A percentile compares a stretch with the other conserved stretches of the same genome.
Conservation (phyloP, 768 basidiomycete genomes). For the Leccinum disarticulatum region DNA sequence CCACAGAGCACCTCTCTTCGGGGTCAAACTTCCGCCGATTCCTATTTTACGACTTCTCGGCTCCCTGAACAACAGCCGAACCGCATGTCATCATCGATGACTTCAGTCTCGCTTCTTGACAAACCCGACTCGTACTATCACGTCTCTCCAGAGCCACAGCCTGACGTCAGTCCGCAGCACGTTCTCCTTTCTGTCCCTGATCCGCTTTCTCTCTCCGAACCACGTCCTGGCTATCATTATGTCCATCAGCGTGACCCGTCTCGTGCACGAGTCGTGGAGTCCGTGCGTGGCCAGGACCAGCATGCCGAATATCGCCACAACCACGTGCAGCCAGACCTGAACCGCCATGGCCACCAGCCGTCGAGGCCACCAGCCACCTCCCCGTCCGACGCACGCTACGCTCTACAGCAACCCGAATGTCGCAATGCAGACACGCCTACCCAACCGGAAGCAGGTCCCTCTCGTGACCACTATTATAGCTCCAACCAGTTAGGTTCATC, state of each 20-base stretch:
- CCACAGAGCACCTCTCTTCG: constrained; percentile 21
- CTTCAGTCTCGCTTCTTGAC: constrained; percentile 27
- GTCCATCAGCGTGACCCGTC: constrained; percentile 24
- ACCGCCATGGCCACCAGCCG: constrained; percentile 10
- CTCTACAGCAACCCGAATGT: constrained; percentile 18
- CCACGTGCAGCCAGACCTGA: constrained; percentile 23
- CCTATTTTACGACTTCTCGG: constrained; percentile 28
- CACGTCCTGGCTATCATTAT: constrained; percentile 31
- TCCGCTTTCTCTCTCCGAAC: constrained; percentile 32
- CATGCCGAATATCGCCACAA: constrained; percentile 28
- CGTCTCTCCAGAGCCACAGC: constrained; percentile 25
- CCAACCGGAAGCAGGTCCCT: constrained; percentile 22
- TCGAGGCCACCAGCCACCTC: constrained; percentile 22
- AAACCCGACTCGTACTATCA: constrained; percentile 28
- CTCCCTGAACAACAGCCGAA: constrained; percentile 22
- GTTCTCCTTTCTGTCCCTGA: constrained; percentile 24
- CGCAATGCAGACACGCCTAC: constrained; percentile 15
- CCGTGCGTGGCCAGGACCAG: constrained; percentile 22
- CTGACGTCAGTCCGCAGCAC: constrained; percentile 33
- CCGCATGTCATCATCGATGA: constrained; percentile 31
- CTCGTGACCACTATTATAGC: constrained; percentile 23
- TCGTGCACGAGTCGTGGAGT: constrained; percentile 30
- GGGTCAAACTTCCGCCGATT: constrained; percentile 17
- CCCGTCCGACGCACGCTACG: constrained; percentile 20
- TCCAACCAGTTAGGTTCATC: constrained; percentile 11